Percentiles rank a stretch among this genome's conserved stretches.
phyloP scores from a whole-genome alignment of 1,139 yeast genomes.

The Diutina sp. region DNA sequence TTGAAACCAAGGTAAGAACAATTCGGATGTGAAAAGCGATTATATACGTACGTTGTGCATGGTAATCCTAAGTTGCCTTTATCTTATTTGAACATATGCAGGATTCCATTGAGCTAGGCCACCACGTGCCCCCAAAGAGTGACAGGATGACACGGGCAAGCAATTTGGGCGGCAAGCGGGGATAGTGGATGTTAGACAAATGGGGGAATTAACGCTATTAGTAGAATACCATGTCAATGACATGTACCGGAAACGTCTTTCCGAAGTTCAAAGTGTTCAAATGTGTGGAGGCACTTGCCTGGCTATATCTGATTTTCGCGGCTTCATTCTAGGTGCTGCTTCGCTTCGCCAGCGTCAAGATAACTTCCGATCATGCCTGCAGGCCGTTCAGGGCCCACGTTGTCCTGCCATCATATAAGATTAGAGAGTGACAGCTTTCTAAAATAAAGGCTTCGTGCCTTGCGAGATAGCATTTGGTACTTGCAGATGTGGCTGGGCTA shows the following conservation, averaged over 20 bases:
- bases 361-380: neutral
- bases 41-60: neutral
- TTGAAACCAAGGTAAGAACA: neutral
- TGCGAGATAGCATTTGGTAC: neutral
- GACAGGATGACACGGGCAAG: neutral
- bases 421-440: neutral
- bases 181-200: neutral
- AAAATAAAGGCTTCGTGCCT: neutral
- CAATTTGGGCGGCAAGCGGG: neutral
- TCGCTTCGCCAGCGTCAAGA: neutral
- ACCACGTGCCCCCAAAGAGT: neutral
- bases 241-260: neutral
- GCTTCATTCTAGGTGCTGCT: neutral
- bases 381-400: neutral
- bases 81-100: neutral
- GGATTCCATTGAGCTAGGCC: neutral
- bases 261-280: neutral
- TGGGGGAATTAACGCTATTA: neutral
- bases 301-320: neutral
- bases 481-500: neutral
- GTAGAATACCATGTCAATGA: too few species aligned
- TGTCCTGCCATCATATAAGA: neutral
- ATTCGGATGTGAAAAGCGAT: neutral
- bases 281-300: neutral
- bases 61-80: neutral